Evolutionary conservation across 73 alveolate genomes (phyloP).

Genomic region (Tetrahymena borealis): DNA sequence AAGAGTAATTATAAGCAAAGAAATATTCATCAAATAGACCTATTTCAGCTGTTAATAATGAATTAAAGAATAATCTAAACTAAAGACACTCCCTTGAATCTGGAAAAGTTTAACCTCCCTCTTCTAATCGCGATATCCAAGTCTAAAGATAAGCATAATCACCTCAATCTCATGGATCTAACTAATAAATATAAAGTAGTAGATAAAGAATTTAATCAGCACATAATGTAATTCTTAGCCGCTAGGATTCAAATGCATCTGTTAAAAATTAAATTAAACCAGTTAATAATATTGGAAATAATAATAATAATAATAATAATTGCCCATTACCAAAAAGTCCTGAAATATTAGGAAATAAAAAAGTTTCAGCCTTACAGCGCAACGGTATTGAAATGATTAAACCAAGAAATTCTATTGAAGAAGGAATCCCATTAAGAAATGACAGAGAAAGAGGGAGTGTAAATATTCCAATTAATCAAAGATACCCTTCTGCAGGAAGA

Average conservation of each 20-base stretch:
- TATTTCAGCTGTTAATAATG: background rate
- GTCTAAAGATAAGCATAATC: background rate
- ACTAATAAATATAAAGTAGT: background rate
- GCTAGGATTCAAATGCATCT: background rate
- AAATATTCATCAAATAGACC: background rate
- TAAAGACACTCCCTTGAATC: background rate
- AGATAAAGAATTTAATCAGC: background rate
- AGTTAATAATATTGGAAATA: background rate
- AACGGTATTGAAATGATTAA: background rate
- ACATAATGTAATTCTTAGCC: background rate
- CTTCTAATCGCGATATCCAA: background rate
- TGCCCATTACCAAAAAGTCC: background rate
- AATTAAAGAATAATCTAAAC: background rate
- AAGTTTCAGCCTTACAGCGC: background rate
- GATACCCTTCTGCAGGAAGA: background rate
- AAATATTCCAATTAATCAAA: background rate
- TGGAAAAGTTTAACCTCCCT: background rate
- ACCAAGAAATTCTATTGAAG: background rate
- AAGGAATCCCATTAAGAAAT: background rate
- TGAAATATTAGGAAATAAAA: background rate
- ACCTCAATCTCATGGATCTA: background rate
- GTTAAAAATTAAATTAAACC: background rate
- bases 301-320: background rate
- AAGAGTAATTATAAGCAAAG: background rate
- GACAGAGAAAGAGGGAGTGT: background rate